Base-by-base conservation (phyloP, 2,329 filamentous ascomycete species). In the Claviceps sp. region DNA sequence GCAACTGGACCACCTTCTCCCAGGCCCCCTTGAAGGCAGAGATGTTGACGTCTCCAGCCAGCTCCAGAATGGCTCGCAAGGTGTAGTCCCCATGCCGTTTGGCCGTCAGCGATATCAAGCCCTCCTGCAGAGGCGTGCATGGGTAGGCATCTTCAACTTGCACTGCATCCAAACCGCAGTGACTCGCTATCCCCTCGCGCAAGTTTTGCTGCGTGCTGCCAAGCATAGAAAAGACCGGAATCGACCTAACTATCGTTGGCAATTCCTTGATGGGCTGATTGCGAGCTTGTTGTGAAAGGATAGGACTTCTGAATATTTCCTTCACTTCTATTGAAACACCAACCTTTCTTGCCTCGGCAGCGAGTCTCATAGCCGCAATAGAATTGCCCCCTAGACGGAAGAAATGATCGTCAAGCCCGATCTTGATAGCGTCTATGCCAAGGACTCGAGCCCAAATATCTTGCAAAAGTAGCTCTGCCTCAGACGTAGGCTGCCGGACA, bases 71-170 rank as follows among this genome's bases (percentile, higher is more conserved):
- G 1, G 43, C 44, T 9, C 53, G 57, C 44, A 55, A 61, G 5
- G 70, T 61, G 42, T 73, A 72, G 0, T 62, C 63, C 2, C 66
- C 68, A 0, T 49, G 52, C 1, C 57, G 49, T n/a, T 64, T 60
- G 22, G 56, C 58, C 2, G 68, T 61, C 2, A 70, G 56, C 0
- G 66, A 62, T 46, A 72, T 61, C 2, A 72, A 61, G 2, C 65
- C 68, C 54, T 68, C 67, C 50, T 72, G 70, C 1, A 71, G 58
- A 4, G 64, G 59, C 5, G 66, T 65, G 57, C 66, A 70, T 1
- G 68, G 70, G 44, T 30, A 53, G 9, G 40, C 37, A 30, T 18
- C 24, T 14, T 30, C 16, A 24, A 34, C 41, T 18, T 11, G 9
- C 20, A 24, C 37, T n/a, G 37, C 14, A 6, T 38, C 14, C 37